Evolutionary conservation across 2,329 filamentous ascomycete genomes (phyloP).

Genomic region (Arthrobotrys pseudoclavata): DNA sequence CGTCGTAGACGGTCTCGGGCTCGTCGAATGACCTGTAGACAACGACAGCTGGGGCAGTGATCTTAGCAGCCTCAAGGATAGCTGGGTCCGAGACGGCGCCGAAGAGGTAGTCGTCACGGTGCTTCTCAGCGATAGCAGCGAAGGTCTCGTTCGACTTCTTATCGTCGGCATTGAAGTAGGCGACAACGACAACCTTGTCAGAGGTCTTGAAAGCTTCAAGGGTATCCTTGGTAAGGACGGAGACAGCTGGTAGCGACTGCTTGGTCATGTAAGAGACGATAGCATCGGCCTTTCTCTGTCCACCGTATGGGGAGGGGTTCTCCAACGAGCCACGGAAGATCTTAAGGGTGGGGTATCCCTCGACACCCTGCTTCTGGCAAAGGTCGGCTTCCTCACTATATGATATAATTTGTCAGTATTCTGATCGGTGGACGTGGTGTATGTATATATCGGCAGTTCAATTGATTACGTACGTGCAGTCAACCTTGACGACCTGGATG

Average conservation of each 20-base stretch:
- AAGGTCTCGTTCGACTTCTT: slow-evolving; percentile 91
- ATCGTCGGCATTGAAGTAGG: slow-evolving; percentile 83
- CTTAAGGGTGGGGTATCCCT: slow-evolving; percentile 99
- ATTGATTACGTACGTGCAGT: slow-evolving; percentile 60
- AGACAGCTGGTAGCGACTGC: slow-evolving; percentile 94
- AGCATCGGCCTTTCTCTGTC: slow-evolving; percentile 86
- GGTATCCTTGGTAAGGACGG: slow-evolving; percentile 81
- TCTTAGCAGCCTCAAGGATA: slow-evolving; percentile 89
- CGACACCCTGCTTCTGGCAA: slow-evolving; percentile 89
- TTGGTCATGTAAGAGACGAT: slow-evolving; percentile 95
- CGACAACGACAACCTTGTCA: slow-evolving; percentile 95
- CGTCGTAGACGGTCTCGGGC: slow-evolving; percentile 86
- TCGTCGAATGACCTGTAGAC: slow-evolving; percentile 99
- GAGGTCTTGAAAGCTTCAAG: slow-evolving; percentile 96
- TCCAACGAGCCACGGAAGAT: slow-evolving; percentile 83
- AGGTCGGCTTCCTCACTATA: slow-evolving; percentile 95
- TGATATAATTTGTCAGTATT: slow-evolving; percentile 69
- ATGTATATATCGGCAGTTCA: not conserved
- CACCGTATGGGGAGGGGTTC: slow-evolving; percentile 83
- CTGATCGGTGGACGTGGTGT: slow-evolving; percentile 22
- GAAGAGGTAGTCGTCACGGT: slow-evolving; percentile 93
- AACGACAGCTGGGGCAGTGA: slow-evolving; percentile 86
- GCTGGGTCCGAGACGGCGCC: slow-evolving; percentile 85
- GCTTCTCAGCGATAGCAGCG: slow-evolving; percentile 77
- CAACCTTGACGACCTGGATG: slow-evolving; percentile 84